These are phyloP conservation scores for Penicillium odoratum DNA, from an alignment of 495 filamentous ascomycete genomes.

Conservation along the genomic window DNA sequence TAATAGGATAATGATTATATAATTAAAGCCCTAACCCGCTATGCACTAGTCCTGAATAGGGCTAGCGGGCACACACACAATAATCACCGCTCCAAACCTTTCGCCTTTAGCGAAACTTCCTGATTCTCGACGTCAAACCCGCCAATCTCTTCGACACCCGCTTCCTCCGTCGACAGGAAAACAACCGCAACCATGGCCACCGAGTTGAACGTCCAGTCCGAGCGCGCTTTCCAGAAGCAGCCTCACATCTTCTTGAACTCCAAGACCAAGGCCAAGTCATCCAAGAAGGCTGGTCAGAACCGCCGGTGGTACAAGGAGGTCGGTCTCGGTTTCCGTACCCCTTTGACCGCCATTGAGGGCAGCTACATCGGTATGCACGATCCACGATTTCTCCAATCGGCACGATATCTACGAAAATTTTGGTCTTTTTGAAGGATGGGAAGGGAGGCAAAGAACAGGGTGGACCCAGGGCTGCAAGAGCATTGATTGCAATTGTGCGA, in stretches of 20 bases:
- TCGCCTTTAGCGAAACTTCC: conserved; percentile 39
- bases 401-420: conserved; percentile 21
- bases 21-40: conserved; percentile 45
- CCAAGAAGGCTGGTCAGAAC: conserved; percentile 79
- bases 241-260: conserved; percentile 98
- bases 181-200: conserved; percentile 87
- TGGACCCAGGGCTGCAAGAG: background rate
- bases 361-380: conserved; percentile 91
- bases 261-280: conserved; percentile 85
- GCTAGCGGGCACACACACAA: conserved; percentile 47
- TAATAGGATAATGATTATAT: background rate
- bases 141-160: conserved; percentile 41
- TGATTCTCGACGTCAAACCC: conserved; percentile 45
- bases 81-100: conserved; percentile 29
- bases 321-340: conserved; percentile 96
- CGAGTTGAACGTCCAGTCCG: conserved; percentile 96
- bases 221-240: conserved; percentile 99
- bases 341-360: conserved; percentile 96
- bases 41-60: conserved; percentile 31
- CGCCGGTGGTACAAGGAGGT: conserved; percentile 99
- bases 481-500: background rate
- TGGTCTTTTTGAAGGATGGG: conserved; percentile 30
- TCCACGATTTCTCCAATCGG: conserved; percentile 24
- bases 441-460: conserved; percentile 15
- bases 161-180: conserved; percentile 42